Evolutionary conservation across 495 filamentous ascomycete genomes (phyloP).

Genomic region (Xylaria cubensis): DNA sequence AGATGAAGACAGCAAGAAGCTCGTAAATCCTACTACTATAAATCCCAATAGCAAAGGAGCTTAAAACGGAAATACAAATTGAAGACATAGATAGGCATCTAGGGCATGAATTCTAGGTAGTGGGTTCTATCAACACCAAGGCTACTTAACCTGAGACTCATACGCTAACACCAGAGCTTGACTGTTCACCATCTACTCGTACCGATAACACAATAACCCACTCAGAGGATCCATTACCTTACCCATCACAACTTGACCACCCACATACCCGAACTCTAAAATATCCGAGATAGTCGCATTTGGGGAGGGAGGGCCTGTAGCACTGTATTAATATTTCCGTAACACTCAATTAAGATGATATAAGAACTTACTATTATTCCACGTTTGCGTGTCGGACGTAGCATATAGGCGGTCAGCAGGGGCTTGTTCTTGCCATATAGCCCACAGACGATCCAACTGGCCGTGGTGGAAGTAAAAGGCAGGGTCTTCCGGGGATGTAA

Average conservation of each 20-base stretch:
- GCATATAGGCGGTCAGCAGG: slow-evolving; percentile 19
- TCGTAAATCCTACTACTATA: neutral
- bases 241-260: neutral
- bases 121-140: neutral
- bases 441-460: slow-evolving; percentile 67
- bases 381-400: neutral
- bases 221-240: neutral
- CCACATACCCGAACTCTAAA: neutral
- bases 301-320: neutral
- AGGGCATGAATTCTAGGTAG: neutral
- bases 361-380: neutral
- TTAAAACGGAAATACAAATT: neutral
- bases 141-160: neutral
- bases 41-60: neutral
- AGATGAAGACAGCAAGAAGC: neutral
- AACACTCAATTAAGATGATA: neutral
- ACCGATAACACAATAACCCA: neutral
- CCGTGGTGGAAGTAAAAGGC: slow-evolving; percentile 69
- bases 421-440: slow-evolving; percentile 65
- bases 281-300: slow-evolving; percentile 2
- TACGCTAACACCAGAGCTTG: neutral
- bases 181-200: neutral
- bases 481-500: slow-evolving; percentile 61
- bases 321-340: neutral
- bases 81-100: neutral